phyloP scores from a whole-genome alignment of 371 early-diverging fungal genomes.

The Thermomucor indicae-seudaticae region DNA sequence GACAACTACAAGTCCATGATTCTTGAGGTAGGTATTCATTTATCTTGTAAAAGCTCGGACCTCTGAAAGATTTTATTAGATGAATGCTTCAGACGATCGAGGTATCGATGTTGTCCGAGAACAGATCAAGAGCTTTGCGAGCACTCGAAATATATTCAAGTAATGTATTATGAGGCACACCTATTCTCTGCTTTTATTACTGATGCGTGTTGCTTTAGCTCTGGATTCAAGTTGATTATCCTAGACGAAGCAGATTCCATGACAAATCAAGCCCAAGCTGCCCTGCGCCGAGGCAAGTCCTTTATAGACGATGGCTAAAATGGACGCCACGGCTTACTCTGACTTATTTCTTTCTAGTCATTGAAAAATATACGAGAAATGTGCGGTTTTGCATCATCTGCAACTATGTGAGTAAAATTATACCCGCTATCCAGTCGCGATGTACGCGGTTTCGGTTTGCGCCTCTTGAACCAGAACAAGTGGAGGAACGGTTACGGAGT shows the following conservation, averaged over 20 bases:
- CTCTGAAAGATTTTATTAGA: constrained; percentile 29
- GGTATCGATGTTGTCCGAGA: constrained; percentile 99
- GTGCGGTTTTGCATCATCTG: constrained; percentile 99
- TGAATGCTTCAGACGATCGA: constrained; percentile 99
- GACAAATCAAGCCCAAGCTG: constrained; percentile 96
- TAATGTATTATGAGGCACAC: constrained; percentile 48
- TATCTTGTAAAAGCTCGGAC: background rate
- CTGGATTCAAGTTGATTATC: constrained; percentile 92
- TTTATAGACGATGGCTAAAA: background rate
- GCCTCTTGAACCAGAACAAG: constrained; percentile 79
- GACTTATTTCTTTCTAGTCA: too few species aligned
- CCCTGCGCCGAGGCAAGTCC: constrained; percentile 82
- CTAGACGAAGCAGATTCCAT: constrained; percentile 99
- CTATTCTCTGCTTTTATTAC: background rate
- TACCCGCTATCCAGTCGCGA: constrained; percentile 97
- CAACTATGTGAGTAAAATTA: constrained; percentile 98
- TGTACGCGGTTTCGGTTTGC: constrained; percentile 98
- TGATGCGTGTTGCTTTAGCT: constrained; percentile 27
- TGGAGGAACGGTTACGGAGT: constrained; percentile 67
- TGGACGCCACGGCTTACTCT: too few species aligned
- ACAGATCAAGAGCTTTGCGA: constrained; percentile 97
- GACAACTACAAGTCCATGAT: constrained; percentile 79
- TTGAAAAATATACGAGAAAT: constrained; percentile 97
- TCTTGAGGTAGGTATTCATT: constrained; percentile 61
- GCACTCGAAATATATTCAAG: constrained; percentile 84